Evolutionary conservation across 257 asterid genomes (phyloP), one percentile per base, ranked within the genome.

Genomic region (Cinchona pubescens): DNA sequence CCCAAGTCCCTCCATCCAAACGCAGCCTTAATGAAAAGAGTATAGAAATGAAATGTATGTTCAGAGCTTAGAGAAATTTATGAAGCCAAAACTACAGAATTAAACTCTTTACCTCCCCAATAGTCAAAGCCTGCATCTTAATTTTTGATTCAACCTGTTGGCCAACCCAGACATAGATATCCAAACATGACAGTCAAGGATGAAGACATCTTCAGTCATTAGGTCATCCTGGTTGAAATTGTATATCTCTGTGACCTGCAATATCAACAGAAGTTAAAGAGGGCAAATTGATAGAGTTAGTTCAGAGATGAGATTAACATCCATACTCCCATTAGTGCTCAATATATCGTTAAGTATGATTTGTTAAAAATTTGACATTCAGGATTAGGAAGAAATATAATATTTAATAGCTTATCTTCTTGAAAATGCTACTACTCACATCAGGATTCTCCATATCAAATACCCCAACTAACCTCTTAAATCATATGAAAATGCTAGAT

Each of bases 111-210:
- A 93, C 99, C 98, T 93, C 90, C 59, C 91, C 99, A 60, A 91
- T 81, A 75, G 81, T 80, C 78, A 93, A 82, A 77, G 99, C 97
- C 80, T 84, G 88, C 80, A 74, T 80, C 86, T 89, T 96, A 67
- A 72, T 85, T 83, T 90, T 90, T 49, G 91, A 38, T 65, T 88
- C 96, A 63, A 96, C 97, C 71, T 85, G 84, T 64, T 88, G 93
- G 62, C 99, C 99, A 42, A 96, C 96, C 99, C 99, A 96, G 58
- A 96, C 90, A 80, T 82, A 93, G 78, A 96, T 86, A 79, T 93
- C 97, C 6, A 92, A n/a, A n/a, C 87, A 72, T 86, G 91, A 87
- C 97, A 93, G 80, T 96, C 97, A 29, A 93, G 95, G 86, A 96
- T 83, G 86, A 87, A 91, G 61, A 90, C 78, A 78, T 96, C 99